Evolutionary conservation across 805 yeast species (phyloP).

Genomic region (Suhomyces sp.): DNA sequence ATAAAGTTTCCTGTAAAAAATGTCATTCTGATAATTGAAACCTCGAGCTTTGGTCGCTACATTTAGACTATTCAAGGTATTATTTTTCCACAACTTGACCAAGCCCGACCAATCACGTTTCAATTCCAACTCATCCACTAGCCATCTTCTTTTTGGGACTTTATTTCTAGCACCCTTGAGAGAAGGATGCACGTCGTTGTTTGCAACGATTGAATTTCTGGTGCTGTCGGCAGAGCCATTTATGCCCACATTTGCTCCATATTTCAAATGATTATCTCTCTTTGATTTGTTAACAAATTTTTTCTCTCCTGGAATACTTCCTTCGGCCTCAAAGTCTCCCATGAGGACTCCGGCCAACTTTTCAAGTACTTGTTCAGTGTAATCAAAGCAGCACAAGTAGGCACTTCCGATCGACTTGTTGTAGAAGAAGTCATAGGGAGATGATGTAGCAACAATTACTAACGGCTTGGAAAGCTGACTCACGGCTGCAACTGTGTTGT

Average conservation of each 20-base stretch:
- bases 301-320: slow-evolving; percentile 56
- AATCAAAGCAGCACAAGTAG: slow-evolving; percentile 60
- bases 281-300: slow-evolving; percentile 23
- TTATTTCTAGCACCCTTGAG: slow-evolving; percentile 14
- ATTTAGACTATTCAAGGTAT: slow-evolving; percentile 19
- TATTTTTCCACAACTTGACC: slow-evolving; percentile 42
- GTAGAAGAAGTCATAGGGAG: slow-evolving; percentile 61
- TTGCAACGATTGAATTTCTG: slow-evolving; percentile 10
- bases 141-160: slow-evolving; percentile 45
- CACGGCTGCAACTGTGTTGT: slow-evolving; percentile 9
- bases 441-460: slow-evolving; percentile 57
- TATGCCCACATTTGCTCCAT: background rate
- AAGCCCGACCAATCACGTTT: slow-evolving; percentile 51
- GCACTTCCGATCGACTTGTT: slow-evolving; percentile 54
- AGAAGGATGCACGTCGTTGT: background rate
- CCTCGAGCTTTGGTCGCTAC: slow-evolving; percentile 15
- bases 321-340: slow-evolving; percentile 52
- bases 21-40: slow-evolving; percentile 24
- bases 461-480: slow-evolving; percentile 46
- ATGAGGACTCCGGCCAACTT: slow-evolving; percentile 50
- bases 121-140: slow-evolving; percentile 54
- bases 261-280: slow-evolving; percentile 12
- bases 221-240: slow-evolving; percentile 6
- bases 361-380: slow-evolving; percentile 49
- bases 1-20: slow-evolving; percentile 28